phyloP scores from a whole-genome alignment of 2,329 filamentous ascomycete genomes.

The Nemania sp. region DNA sequence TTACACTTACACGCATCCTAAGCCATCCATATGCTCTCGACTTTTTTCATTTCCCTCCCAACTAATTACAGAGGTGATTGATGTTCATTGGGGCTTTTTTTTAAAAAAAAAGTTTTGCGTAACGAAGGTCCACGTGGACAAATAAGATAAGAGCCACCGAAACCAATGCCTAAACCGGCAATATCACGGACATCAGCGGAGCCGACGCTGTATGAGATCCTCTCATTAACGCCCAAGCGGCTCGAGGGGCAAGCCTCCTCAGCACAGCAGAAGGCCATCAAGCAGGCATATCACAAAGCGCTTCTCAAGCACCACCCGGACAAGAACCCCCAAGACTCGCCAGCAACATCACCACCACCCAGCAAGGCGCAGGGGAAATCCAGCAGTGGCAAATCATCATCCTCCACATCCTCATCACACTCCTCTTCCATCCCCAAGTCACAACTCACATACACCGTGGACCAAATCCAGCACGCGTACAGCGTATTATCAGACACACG shows the following conservation, averaged over 20 bases:
- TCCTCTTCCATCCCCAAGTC: slow-evolving; percentile 15
- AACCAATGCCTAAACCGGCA: slow-evolving; percentile 34
- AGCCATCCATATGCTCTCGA: neutral
- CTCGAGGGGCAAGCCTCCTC: slow-evolving; percentile 49
- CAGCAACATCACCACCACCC: slow-evolving; percentile 20
- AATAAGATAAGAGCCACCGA: neutral
- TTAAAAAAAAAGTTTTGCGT: no score
- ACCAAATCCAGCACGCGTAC: slow-evolving; percentile 66
- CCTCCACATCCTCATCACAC: slow-evolving; percentile 1
- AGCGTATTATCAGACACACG: slow-evolving; percentile 55
- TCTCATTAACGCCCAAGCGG: slow-evolving; percentile 56
- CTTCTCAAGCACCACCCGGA: slow-evolving; percentile 69
- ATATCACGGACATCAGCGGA: slow-evolving; percentile 36
- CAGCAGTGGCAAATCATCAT: slow-evolving; percentile 21
- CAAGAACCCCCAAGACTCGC: slow-evolving; percentile 44
- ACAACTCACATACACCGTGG: slow-evolving; percentile 54
- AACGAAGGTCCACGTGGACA: no score
- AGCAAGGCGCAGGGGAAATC: slow-evolving; percentile 7
- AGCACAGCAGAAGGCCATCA: slow-evolving; percentile 51
- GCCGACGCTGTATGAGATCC: slow-evolving; percentile 63
- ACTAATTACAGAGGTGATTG: no score
- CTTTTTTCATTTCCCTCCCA: neutral
- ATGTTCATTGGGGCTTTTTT: no score
- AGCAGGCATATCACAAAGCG: slow-evolving; percentile 66
- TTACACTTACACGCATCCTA: slow-evolving; percentile 26